Evolutionary conservation across 1,139 yeast species (phyloP).

Genomic region (Sugiyamaella castrensis): DNA sequence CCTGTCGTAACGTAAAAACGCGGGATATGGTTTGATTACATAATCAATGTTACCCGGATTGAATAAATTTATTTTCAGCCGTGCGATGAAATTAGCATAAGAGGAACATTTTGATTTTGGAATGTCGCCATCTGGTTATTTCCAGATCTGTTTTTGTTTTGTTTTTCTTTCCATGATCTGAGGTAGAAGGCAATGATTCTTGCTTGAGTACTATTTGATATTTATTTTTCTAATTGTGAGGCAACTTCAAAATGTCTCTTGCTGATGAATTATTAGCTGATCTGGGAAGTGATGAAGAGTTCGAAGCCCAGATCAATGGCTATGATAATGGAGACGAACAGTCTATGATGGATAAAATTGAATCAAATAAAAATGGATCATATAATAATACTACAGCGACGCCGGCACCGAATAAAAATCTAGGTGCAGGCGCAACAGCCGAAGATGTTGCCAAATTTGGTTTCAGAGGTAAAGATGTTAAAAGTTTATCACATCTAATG

Average conservation of each 20-base stretch:
- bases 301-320: slow-evolving; percentile 14
- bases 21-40: no score
- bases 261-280: slow-evolving; percentile 42
- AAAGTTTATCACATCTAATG: slow-evolving; percentile 29
- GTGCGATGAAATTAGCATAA: not conserved
- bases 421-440: slow-evolving; percentile 23
- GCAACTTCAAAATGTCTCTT: slow-evolving; percentile 29
- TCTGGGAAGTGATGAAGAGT: slow-evolving; percentile 33
- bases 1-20: no score
- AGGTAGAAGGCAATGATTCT: no score
- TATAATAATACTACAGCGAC: slow-evolving; percentile 1
- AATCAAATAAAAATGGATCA: no score
- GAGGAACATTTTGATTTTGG: no score
- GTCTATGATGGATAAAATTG: slow-evolving; percentile 8
- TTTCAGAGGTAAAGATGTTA: slow-evolving; percentile 19
- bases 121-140: no score
- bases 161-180: no score
- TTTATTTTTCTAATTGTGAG: not conserved
- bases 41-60: not conserved
- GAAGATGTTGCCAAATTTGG: slow-evolving; percentile 23
- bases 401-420: slow-evolving; percentile 2
- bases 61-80: not conserved
- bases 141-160: no score
- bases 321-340: slow-evolving; percentile 17
- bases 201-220: not conserved